Percentiles rank a stretch among this genome's conserved stretches.
These are phyloP conservation scores for Verticillium nubilum DNA, from an alignment of 2,329 filamentous ascomycete species.

Conservation along the genomic window DNA sequence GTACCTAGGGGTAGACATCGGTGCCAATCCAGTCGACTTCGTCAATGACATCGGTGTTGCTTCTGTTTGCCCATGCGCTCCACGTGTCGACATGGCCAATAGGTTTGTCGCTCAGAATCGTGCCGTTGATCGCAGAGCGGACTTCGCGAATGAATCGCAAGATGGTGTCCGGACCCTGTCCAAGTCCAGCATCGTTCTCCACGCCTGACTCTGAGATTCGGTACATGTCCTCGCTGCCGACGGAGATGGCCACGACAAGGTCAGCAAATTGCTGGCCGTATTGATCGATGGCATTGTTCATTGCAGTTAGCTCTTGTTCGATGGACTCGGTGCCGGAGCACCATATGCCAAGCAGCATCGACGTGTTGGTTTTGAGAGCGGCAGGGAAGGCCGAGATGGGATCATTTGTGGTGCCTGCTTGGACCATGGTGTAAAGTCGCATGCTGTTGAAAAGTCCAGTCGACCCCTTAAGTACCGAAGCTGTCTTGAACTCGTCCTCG, in stretches of 20 bases:
- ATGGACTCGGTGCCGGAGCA: slow-evolving; percentile 28
- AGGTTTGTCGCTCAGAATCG: slow-evolving; percentile 25
- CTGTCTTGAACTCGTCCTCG: slow-evolving; percentile 7
- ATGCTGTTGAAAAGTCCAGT: slow-evolving; percentile 5
- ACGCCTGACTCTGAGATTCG: slow-evolving; percentile 19
- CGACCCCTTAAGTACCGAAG: slow-evolving; percentile 3
- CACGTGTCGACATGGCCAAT: slow-evolving; percentile 54
- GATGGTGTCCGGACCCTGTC: slow-evolving; percentile 38
- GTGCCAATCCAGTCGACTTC: slow-evolving; percentile 48
- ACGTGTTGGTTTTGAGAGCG: slow-evolving; percentile 41
- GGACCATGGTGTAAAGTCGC: slow-evolving; percentile 10
- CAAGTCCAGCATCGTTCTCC: slow-evolving; percentile 1
- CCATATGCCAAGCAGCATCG: slow-evolving; percentile 51
- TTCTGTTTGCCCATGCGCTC: slow-evolving; percentile 42
- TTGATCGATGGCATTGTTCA: slow-evolving; percentile 38
- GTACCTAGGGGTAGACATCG: slow-evolving; percentile 50
- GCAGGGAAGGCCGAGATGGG: slow-evolving; percentile 66
- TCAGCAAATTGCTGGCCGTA: slow-evolving; percentile 34
- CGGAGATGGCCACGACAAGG: slow-evolving; percentile 46
- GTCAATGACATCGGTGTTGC: slow-evolving; percentile 42
- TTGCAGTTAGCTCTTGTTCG: slow-evolving; percentile 42
- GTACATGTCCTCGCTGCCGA: slow-evolving; percentile 54
- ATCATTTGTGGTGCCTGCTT: slow-evolving; percentile 25
- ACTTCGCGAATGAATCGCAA: slow-evolving; percentile 53
- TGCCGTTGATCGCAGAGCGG: slow-evolving; percentile 38